Evolutionary conservation across 768 basidiomycete species (phyloP), one percentile per base, ranked within the genome.

Genomic region (Lentinula aciculospora): DNA sequence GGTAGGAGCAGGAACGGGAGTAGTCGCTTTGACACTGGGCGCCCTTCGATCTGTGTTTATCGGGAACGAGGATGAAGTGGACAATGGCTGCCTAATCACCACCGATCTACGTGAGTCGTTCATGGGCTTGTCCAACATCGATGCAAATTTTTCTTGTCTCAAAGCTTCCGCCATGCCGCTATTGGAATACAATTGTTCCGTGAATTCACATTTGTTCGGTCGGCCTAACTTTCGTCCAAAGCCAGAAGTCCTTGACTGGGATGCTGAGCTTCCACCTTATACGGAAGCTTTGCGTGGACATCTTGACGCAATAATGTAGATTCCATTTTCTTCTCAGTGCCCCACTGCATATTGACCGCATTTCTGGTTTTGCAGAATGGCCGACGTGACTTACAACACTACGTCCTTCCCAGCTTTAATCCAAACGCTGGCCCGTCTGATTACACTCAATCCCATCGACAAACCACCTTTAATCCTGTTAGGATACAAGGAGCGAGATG

Each of bases 351-450:
- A 50, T 17, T 61, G 53, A 29, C 48, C 23, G 8, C 13, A 13
- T 27, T 37, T 23, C 47, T 27, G 19, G 46, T 36, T 53, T 10
- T 37, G n/a, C 62, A 94, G 93, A 44, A 92, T 95, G 85, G 90
- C 93, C 12, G 94, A 97, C 64, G 91, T 95, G 7, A 88, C 92
- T 1, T 96, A 95, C 74, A 96, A 96, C 72, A 92, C 90, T 0
- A 73, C 84, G 1, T 88, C 92, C 1, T 97, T 96, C 69, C 82
- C 89, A 2, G 76, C 88, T 0, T 81, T 96, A 39, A 69, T 92
- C 17, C 72, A 72, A n/a, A 94, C 92, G 0, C 72, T 96, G 23
- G 70, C 73, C 4, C 66, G 70, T 2, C 73, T 94, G 4, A 63
- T 84, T 23, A 57, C 64, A 60, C 58, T 75, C 34, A 65, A 66